Evolutionary conservation across 192 early-diverging fungal genomes (phyloP).

Genomic region (Backusella circina): DNA sequence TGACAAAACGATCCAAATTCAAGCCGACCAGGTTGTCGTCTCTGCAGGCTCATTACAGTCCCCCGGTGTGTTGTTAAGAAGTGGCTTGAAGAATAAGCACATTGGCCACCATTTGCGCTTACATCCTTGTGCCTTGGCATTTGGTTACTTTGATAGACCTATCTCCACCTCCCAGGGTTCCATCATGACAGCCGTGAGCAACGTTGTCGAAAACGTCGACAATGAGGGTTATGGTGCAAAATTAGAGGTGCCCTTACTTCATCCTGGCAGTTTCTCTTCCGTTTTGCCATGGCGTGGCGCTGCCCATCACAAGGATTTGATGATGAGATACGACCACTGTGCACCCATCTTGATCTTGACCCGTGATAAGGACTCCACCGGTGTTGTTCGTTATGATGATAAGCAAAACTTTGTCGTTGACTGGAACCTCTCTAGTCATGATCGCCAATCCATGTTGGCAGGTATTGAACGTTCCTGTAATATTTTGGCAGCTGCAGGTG

Average conservation of each 20-base stretch:
- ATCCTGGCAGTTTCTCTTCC: constrained; percentile 44
- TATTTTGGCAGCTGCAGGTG: constrained; percentile 64
- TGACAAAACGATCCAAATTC: constrained; percentile 32
- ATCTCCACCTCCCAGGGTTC: constrained; percentile 50
- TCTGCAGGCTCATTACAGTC: constrained; percentile 62
- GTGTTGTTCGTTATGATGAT: constrained; percentile 39
- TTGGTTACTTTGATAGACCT: constrained; percentile 59
- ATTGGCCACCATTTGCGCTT: constrained; percentile 64
- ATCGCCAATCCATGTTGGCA: constrained; percentile 39
- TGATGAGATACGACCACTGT: constrained; percentile 47
- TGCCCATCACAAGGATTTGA: constrained; percentile 46
- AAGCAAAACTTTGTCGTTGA: constrained; percentile 41
- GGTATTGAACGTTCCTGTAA: constrained; percentile 44
- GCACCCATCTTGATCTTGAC: constrained; percentile 49
- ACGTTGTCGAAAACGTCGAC: constrained; percentile 53
- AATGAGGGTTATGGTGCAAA: constrained; percentile 63
- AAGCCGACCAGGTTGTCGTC: constrained; percentile 55
- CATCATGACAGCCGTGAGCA: constrained; percentile 67
- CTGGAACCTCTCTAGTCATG: constrained; percentile 51
- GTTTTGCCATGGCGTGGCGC: constrained; percentile 48
- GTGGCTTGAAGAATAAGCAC: constrained; percentile 65
- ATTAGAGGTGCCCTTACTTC: constrained; percentile 58
- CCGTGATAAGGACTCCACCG: constrained; percentile 59
- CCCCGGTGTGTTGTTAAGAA: constrained; percentile 59
- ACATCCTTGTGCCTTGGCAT: constrained; percentile 58